Percentiles rank a stretch among this genome's conserved stretches.
Conservation (phyloP, 371 early-diverging fungal genomes). For the Umbelopsis sp. region DNA sequence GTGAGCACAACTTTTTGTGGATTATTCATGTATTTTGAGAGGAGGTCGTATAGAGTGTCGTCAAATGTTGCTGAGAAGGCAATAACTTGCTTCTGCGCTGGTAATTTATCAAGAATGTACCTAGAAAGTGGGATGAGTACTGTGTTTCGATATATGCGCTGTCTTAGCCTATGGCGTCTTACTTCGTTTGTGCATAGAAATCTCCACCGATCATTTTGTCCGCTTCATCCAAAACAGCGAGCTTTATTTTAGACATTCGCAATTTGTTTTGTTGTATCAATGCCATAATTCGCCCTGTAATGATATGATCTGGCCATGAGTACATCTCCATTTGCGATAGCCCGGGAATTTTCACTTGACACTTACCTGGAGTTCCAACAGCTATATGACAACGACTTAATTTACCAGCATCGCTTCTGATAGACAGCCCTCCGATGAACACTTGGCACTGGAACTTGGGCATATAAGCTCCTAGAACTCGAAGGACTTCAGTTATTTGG, state of each 20-base stretch:
- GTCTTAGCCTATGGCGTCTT: not conserved
- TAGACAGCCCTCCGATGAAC: slow-evolving; percentile 86
- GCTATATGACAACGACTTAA: slow-evolving; percentile 76
- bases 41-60: slow-evolving; percentile 42
- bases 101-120: slow-evolving; percentile 34
- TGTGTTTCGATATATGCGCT: not conserved
- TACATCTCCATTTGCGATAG: too few species aligned
- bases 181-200: slow-evolving; percentile 45
- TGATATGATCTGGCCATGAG: too few species aligned
- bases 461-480: slow-evolving; percentile 52
- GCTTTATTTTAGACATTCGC: slow-evolving; percentile 65
- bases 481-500: slow-evolving; percentile 84
- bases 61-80: slow-evolving; percentile 71
- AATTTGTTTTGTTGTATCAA: slow-evolving; percentile 72
- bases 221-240: slow-evolving; percentile 95
- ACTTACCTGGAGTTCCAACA: slow-evolving; percentile 88
- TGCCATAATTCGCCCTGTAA: slow-evolving; percentile 75
- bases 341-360: too few species aligned
- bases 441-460: slow-evolving; percentile 67
- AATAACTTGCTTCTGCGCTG: slow-evolving; percentile 53
- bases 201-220: slow-evolving; percentile 82
- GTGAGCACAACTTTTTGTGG: slow-evolving; percentile 61
- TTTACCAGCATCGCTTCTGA: slow-evolving; percentile 69
- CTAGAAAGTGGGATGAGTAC: slow-evolving; percentile 19
- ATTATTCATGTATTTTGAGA: slow-evolving; percentile 45